Percentiles rank a stretch among this genome's conserved stretches.
Evolutionary conservation across 2,329 filamentous ascomycete genomes (phyloP).

Genomic region (Monilinia vaccinii-corymbosi): DNA sequence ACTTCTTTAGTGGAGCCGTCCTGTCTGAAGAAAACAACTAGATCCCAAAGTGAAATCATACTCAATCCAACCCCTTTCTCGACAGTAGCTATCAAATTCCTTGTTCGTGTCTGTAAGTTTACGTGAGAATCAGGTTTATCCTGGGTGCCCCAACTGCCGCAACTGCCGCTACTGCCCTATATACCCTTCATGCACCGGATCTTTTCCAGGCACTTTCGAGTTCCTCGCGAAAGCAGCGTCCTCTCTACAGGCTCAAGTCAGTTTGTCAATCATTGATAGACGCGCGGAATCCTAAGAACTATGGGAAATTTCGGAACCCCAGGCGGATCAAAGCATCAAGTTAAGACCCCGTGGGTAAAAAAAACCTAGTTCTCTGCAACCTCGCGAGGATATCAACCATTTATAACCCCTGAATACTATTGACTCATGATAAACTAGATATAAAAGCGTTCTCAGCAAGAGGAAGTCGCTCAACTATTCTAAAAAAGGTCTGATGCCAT

Average conservation of each 20-base stretch:
- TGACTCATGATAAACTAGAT: background rate
- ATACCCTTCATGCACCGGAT: background rate
- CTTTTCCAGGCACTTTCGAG: background rate
- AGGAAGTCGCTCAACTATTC: slow-evolving; percentile 2
- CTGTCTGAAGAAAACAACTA: background rate
- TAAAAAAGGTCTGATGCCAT: background rate
- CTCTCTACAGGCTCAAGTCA: background rate
- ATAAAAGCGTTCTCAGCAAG: background rate
- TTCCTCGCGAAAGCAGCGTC: background rate
- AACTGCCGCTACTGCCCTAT: background rate
- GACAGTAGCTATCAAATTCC: background rate
- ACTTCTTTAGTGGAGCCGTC: background rate
- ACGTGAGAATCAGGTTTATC: background rate
- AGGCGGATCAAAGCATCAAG: no score
- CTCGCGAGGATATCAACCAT: slow-evolving; percentile 7
- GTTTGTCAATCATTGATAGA: background rate
- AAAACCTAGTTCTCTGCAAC: background rate
- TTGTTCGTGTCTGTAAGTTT: background rate
- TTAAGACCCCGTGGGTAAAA: slow-evolving; percentile 3
- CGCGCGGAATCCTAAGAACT: no score
- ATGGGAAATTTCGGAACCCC: no score
- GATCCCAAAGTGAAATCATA: background rate
- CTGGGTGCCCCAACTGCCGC: no score
- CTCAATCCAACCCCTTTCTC: slow-evolving; percentile 3
- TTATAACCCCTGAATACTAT: slow-evolving; percentile 2